Percentiles rank a stretch among this genome's conserved stretches.
Conservation (phyloP, 768 basidiomycete species). For the Gelatoporia subvermispora region DNA sequence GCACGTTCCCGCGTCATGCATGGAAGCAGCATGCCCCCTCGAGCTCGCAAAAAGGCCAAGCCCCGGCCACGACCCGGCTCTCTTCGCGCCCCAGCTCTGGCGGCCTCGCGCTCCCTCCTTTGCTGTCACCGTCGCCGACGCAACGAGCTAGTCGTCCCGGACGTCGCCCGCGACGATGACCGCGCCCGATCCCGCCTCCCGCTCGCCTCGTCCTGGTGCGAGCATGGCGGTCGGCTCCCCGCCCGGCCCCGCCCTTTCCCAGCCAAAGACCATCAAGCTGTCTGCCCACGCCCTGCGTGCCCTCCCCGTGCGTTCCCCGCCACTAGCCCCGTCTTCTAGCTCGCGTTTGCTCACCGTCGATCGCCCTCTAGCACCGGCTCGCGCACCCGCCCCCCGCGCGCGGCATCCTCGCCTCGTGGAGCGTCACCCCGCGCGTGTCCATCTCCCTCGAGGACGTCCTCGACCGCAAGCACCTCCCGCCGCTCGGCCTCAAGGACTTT, state of each 20-base stretch:
- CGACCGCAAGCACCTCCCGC: constrained; percentile 72
- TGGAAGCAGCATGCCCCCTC: too few species aligned
- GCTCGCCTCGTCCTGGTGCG: not conserved
- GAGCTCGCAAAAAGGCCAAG: too few species aligned
- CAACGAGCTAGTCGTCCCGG: not conserved
- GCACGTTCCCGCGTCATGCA: too few species aligned
- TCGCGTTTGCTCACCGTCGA: not conserved
- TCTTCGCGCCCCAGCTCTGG: too few species aligned
- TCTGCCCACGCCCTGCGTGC: constrained; percentile 30
- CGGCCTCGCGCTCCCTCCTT: too few species aligned
- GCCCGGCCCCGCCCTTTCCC: constrained; percentile 13
- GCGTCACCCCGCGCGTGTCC: constrained; percentile 60
- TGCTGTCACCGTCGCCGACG: too few species aligned
- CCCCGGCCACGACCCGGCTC: too few species aligned
- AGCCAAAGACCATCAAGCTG: constrained; percentile 30
- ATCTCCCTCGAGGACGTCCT: constrained; percentile 73
- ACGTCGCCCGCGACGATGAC: not conserved
- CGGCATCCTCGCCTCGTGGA: constrained; percentile 7
- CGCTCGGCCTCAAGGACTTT: constrained; percentile 53
- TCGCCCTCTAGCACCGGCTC: constrained; percentile 9
- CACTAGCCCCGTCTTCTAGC: not conserved
- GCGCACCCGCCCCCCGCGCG: constrained; percentile 14
- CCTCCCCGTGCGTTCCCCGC: constrained; percentile 32
- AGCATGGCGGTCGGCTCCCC: constrained; percentile 22
- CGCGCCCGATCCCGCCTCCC: constrained; percentile 2